Conservation (phyloP, 345 rosid species). For the Citrus glauca region DNA sequence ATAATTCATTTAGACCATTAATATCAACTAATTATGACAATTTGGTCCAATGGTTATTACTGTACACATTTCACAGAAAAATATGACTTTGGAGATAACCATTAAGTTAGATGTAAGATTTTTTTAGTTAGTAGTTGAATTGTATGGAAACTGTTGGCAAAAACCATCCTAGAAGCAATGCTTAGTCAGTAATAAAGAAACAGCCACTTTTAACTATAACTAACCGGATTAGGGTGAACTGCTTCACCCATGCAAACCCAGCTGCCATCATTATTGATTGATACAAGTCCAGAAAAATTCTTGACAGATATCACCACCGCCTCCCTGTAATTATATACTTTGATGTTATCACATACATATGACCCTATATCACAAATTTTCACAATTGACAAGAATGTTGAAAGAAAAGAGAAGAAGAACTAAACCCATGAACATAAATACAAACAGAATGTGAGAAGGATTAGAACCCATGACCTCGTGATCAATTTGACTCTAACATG, state of each 20-base stretch:
- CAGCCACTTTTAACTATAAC: slow-evolving; percentile 11
- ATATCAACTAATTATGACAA: background rate
- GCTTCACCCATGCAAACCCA: slow-evolving; percentile 61
- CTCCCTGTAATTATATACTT: slow-evolving; percentile 38
- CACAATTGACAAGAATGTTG: background rate
- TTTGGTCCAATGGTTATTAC: background rate
- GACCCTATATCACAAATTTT: background rate
- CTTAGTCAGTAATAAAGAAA: background rate
- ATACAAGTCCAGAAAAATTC: slow-evolving; percentile 64
- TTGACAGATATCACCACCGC: slow-evolving; percentile 66
- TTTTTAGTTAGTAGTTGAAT: background rate
- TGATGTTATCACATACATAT: background rate
- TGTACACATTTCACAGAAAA: background rate
- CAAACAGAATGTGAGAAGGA: background rate
- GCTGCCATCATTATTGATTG: slow-evolving; percentile 61
- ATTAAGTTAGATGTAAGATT: background rate
- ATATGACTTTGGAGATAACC: background rate
- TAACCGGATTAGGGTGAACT: slow-evolving; percentile 62
- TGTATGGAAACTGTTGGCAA: no score
- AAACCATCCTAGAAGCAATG: no score
- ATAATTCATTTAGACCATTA: background rate
- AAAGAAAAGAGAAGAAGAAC: background rate
- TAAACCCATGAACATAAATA: background rate
- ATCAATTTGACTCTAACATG: background rate
- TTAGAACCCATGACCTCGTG: background rate